Conservation (phyloP, 345 rosid genomes). For the Rubroshorea leprosula region DNA sequence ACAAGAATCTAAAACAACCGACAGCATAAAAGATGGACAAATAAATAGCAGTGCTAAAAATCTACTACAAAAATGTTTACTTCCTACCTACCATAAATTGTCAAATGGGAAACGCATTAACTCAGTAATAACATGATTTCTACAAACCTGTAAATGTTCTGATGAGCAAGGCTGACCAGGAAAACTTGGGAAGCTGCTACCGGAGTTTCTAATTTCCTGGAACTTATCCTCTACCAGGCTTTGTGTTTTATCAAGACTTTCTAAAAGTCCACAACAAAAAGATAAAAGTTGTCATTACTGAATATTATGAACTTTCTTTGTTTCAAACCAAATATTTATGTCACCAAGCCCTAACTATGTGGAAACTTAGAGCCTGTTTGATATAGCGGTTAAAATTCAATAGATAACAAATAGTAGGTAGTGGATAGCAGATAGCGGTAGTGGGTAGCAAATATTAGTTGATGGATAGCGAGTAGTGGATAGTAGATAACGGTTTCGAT, state of each 20-base stretch:
- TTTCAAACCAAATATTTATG: not conserved
- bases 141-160: slow-evolving; percentile 76
- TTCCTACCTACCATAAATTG: not conserved
- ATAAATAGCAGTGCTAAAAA: not conserved
- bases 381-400: no score
- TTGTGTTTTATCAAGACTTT: slow-evolving; percentile 67
- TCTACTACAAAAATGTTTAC: not conserved
- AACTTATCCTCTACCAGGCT: slow-evolving; percentile 58
- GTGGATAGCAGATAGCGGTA: no score
- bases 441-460: no score
- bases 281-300: no score
- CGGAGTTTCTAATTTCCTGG: slow-evolving; percentile 56
- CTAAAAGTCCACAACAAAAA: slow-evolving; percentile 46
- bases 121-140: no score
- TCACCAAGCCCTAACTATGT: no score
- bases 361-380: no score
- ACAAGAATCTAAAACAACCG: slow-evolving; percentile 64
- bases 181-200: slow-evolving; percentile 37
- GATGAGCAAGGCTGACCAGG: slow-evolving; percentile 76
- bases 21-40: not conserved
- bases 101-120: not conserved
- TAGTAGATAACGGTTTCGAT: no score
- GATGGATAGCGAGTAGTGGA: no score
- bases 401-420: no score
- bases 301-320: not conserved